Conservation (phyloP, 23 red algal genomes). For the Gracilariopsis chorda region DNA sequence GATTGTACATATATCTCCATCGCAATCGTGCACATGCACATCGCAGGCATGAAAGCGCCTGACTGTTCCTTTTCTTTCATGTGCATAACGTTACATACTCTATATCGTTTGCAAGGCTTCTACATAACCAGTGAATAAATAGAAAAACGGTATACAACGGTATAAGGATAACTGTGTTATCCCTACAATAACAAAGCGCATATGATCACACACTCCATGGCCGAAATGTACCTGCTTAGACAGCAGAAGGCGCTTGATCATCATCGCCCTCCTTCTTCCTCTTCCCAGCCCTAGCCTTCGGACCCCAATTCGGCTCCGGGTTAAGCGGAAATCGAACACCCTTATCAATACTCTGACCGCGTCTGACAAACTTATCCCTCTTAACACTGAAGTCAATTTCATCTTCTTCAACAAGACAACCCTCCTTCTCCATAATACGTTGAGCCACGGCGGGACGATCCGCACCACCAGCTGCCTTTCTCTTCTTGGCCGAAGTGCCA, state of each 20-base stretch:
- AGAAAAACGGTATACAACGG: neutral
- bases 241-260: neutral
- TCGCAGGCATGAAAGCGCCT: too few relatives aligned
- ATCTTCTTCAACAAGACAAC: slow-evolving; percentile 5
- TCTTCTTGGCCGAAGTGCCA: slow-evolving; percentile 17
- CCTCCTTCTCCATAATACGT: slow-evolving; percentile 19
- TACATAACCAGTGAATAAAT: neutral
- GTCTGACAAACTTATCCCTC: slow-evolving; percentile 55
- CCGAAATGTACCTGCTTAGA: too few relatives aligned
- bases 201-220: neutral
- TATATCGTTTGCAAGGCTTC: too few relatives aligned
- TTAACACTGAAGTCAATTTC: slow-evolving; percentile 54
- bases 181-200: neutral
- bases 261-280: neutral
- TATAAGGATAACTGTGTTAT: neutral
- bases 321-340: slow-evolving; percentile 45
- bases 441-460: neutral
- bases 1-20: too few relatives aligned
- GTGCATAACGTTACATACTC: too few relatives aligned
- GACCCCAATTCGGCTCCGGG: slow-evolving; percentile 58
- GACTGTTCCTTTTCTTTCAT: too few relatives aligned
- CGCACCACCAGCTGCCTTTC: neutral
- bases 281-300: slow-evolving; percentile 54
- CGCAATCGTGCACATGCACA: too few relatives aligned
- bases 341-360: slow-evolving; percentile 10